These are phyloP conservation scores for Hypoxylon sp. DNA, from an alignment of 2,329 filamentous ascomycete species.

Conservation along the genomic window DNA sequence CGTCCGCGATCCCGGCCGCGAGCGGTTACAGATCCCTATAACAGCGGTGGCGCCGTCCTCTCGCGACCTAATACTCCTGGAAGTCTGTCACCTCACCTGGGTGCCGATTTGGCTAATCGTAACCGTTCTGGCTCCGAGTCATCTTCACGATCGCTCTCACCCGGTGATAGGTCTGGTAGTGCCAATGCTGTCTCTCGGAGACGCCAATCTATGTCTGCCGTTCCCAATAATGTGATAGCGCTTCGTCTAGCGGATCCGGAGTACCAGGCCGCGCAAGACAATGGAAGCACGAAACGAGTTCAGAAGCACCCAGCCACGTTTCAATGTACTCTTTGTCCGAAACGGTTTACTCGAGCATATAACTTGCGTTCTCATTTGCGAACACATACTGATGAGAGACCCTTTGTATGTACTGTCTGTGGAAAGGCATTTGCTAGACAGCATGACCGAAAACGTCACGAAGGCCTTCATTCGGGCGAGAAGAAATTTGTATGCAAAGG, in stretches of 20 bases:
- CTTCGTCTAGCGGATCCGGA: slow-evolving; percentile 91
- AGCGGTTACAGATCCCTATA: slow-evolving; percentile 74
- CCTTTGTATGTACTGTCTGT: slow-evolving; percentile 97
- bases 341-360: slow-evolving; percentile 96
- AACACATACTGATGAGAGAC: slow-evolving; percentile 96
- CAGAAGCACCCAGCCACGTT: slow-evolving; percentile 99
- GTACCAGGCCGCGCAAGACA: slow-evolving; percentile 76
- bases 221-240: slow-evolving; percentile 79
- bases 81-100: slow-evolving; percentile 67
- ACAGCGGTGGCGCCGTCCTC: slow-evolving; percentile 61
- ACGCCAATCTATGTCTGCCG: slow-evolving; percentile 75
- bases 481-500: slow-evolving; percentile 99
- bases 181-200: slow-evolving; percentile 63
- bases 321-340: slow-evolving; percentile 93
- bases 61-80: slow-evolving; percentile 59
- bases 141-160: slow-evolving; percentile 65
- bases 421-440: slow-evolving; percentile 98
- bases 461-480: slow-evolving; percentile 95
- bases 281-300: slow-evolving; percentile 80
- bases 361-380: slow-evolving; percentile 95
- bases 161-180: slow-evolving; percentile 68
- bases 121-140: slow-evolving; percentile 62
- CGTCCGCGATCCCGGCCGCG: slow-evolving; percentile 66
- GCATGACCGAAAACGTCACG: slow-evolving; percentile 96
- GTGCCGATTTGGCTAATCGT: slow-evolving; percentile 60